Evolutionary conservation across 805 yeast genomes (phyloP).

Genomic region (Saccharomycopsis sp.): DNA sequence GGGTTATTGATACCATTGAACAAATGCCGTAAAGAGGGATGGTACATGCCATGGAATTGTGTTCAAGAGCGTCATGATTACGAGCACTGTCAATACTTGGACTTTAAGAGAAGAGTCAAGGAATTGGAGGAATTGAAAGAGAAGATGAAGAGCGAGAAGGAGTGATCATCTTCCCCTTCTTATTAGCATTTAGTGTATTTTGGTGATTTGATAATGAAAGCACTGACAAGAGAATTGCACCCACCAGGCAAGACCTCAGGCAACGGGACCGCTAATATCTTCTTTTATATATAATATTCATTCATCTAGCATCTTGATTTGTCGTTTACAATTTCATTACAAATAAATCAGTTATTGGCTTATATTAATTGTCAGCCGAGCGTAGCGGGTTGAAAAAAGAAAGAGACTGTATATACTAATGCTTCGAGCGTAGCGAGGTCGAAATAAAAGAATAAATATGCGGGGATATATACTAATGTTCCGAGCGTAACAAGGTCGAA

Average conservation of each 20-base stretch:
- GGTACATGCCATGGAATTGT: slow-evolving; percentile 66
- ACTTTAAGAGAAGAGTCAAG: slow-evolving; percentile 72
- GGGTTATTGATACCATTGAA: slow-evolving; percentile 51
- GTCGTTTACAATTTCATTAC: neutral
- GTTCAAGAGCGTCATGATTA: slow-evolving; percentile 73
- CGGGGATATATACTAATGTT: too few species aligned
- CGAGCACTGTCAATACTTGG: slow-evolving; percentile 80
- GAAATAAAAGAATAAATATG: too few species aligned
- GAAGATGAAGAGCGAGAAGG: neutral
- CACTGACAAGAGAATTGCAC: neutral
- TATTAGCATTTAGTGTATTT: neutral
- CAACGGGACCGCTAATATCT: too few species aligned
- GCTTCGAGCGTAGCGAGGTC: too few species aligned
- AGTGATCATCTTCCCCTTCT: neutral
- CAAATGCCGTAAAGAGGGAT: slow-evolving; percentile 52
- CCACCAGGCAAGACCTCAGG: too few species aligned
- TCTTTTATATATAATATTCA: neutral
- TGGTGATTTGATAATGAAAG: neutral
- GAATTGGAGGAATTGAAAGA: slow-evolving; percentile 53
- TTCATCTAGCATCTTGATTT: neutral
- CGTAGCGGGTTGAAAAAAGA: too few species aligned
- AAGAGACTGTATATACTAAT: too few species aligned
- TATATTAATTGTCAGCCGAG: too few species aligned
- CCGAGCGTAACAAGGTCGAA: too few species aligned
- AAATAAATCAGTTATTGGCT: neutral